These are phyloP conservation scores for Nigrospora sphaerica DNA, from an alignment of 2,329 filamentous ascomycete genomes.

Conservation along the genomic window DNA sequence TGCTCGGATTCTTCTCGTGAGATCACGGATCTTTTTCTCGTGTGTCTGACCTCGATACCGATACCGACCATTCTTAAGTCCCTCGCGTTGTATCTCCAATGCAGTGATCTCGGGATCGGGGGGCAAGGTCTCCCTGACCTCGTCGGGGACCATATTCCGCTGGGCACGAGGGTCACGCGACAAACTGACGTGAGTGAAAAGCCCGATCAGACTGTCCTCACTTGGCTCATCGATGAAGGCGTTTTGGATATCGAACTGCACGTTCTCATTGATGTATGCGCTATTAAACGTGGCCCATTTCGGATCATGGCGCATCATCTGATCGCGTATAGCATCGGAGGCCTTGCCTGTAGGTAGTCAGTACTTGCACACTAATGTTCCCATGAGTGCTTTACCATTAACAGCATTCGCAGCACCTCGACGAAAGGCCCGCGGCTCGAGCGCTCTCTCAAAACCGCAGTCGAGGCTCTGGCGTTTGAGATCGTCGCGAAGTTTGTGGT, in stretches of 20 bases:
- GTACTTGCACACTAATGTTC: no score
- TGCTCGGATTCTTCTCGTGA: no score
- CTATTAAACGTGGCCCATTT: constrained; percentile 17
- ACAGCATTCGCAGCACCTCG: constrained; percentile 14
- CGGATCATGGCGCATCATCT: constrained; percentile 21
- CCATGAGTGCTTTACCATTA: no score
- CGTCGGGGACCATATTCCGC: constrained; percentile 19
- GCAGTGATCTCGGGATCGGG: constrained; percentile 17
- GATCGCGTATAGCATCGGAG: constrained; percentile 16
- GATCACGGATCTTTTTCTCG: constrained; percentile 15
- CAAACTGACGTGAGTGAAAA: constrained; percentile 20
- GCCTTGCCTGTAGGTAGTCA: no score
- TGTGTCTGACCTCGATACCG: constrained; percentile 10
- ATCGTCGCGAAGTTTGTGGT: constrained; percentile 18
- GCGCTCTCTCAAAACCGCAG: constrained; percentile 10
- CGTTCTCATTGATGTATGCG: no score
- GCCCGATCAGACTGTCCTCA: no score
- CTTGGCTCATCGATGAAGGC: no score
- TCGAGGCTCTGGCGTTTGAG: constrained; percentile 17
- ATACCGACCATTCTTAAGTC: constrained; percentile 18
- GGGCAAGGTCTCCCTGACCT: constrained; percentile 20
- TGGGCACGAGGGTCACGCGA: constrained; percentile 18
- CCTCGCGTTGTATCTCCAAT: constrained; percentile 11
- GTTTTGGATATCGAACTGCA: no score
- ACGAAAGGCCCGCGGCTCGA: constrained; percentile 7